phyloP scores from a whole-genome alignment of 1,284 basidiomycete genomes.

The Heterobasidion irregulare region DNA sequence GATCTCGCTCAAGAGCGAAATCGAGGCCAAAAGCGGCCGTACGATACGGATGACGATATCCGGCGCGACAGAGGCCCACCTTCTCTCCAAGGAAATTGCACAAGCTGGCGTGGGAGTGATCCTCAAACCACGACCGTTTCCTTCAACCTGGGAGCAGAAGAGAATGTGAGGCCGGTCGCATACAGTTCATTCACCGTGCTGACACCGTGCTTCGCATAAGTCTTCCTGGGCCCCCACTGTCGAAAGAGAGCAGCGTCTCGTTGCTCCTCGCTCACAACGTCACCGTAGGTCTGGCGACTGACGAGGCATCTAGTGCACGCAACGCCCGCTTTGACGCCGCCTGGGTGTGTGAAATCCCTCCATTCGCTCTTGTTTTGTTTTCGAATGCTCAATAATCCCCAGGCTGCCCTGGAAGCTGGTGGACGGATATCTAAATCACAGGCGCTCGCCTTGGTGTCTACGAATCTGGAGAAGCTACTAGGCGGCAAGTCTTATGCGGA shows the following conservation, averaged over 20 bases:
- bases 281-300: slow-evolving; percentile 62
- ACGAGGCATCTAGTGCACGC: slow-evolving; percentile 43
- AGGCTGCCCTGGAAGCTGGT: slow-evolving; percentile 24
- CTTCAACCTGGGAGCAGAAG: slow-evolving; percentile 41
- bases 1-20: slow-evolving; percentile 33
- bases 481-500: slow-evolving; percentile 30
- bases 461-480: slow-evolving; percentile 59
- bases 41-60: slow-evolving; percentile 17
- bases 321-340: slow-evolving; percentile 57
- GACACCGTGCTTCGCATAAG: slow-evolving; percentile 20
- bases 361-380: not conserved
- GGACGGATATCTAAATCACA: slow-evolving; percentile 32
- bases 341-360: slow-evolving; percentile 29
- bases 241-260: slow-evolving; percentile 54
- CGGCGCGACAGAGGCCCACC: slow-evolving; percentile 35
- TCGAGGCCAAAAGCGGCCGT: slow-evolving; percentile 12
- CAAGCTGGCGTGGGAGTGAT: slow-evolving; percentile 70
- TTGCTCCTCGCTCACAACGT: slow-evolving; percentile 61
- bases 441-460: slow-evolving; percentile 49
- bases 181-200: slow-evolving; percentile 15
- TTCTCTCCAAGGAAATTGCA: slow-evolving; percentile 39
- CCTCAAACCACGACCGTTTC: slow-evolving; percentile 46
- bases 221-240: slow-evolving; percentile 63
- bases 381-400: not conserved
- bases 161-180: slow-evolving; percentile 28